Evolutionary conservation across 345 rosid genomes (phyloP).

Genomic region (Corchorus capsularis): DNA sequence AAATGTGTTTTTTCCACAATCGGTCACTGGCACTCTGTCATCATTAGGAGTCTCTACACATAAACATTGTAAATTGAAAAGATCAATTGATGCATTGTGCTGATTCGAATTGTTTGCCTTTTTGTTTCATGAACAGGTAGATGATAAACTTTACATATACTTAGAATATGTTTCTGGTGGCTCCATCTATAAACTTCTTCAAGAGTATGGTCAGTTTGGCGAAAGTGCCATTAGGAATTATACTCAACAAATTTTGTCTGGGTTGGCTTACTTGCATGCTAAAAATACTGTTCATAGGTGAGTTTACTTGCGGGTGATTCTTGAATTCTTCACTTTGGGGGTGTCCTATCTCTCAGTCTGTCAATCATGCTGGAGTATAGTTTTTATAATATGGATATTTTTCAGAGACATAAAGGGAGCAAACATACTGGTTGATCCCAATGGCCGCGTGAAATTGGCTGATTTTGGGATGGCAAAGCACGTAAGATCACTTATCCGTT

Average conservation of each 20-base stretch:
- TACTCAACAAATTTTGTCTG: conserved; percentile 78
- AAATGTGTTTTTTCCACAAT: neutral
- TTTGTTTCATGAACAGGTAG: conserved; percentile 46
- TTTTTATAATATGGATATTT: conserved; percentile 19
- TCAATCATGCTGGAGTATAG: neutral
- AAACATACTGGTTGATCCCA: conserved; percentile 78
- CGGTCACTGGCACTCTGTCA: neutral
- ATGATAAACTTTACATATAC: conserved; percentile 73
- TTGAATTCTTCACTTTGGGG: neutral
- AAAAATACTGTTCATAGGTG: conserved; percentile 79
- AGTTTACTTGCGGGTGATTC: conserved; percentile 8
- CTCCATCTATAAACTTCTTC: conserved; percentile 82
- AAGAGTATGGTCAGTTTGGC: conserved; percentile 72
- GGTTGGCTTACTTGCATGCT: conserved; percentile 72
- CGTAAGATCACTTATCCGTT: conserved; percentile 34
- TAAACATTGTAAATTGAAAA: neutral
- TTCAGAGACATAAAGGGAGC: conserved; percentile 89
- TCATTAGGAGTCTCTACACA: neutral
- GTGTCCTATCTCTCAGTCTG: neutral
- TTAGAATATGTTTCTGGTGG: conserved; percentile 87
- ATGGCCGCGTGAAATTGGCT: conserved; percentile 76
- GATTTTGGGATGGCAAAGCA: conserved; percentile 82
- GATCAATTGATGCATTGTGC: neutral
- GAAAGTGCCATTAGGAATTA: conserved; percentile 75
- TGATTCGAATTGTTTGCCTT: conserved; percentile 11